A percentile compares a stretch with the other conserved stretches of the same genome.
Conservation (phyloP, 2,329 filamentous ascomycete genomes). For the Calonectria multiphialidica region DNA sequence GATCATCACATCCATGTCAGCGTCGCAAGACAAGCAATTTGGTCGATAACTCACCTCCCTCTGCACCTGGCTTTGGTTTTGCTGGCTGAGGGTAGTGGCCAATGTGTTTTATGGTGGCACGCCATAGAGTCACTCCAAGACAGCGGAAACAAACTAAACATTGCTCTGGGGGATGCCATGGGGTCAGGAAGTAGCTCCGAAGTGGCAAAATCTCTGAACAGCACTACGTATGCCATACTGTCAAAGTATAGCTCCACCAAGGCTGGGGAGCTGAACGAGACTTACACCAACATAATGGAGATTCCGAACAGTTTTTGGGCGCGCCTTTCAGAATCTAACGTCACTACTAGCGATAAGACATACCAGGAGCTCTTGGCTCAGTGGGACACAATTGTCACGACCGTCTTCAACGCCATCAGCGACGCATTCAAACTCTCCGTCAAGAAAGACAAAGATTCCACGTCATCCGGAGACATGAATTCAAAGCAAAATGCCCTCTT, state of each 20-base stretch:
- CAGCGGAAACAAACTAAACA: neutral
- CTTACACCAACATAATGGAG: neutral
- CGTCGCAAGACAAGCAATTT: neutral
- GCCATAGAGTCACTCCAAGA: neutral
- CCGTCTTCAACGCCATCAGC: conserved; percentile 5
- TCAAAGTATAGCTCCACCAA: neutral
- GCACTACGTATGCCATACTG: neutral
- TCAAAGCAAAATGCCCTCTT: neutral
- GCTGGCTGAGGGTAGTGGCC: conserved; percentile 18
- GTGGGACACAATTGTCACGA: neutral
- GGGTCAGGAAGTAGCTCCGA: neutral
- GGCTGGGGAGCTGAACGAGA: neutral
- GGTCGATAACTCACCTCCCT: conserved; percentile 12
- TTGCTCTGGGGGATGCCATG: neutral
- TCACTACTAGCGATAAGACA: neutral
- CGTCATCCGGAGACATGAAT: neutral
- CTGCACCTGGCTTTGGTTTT: conserved; percentile 16
- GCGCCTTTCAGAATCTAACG: neutral
- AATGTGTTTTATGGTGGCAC: conserved; percentile 21
- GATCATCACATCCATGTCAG: conserved; percentile 16
- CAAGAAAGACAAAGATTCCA: neutral
- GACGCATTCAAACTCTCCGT: conserved; percentile 16
- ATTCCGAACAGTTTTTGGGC: neutral
- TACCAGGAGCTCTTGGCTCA: neutral
- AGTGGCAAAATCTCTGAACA: neutral